Base-by-base conservation (phyloP, 352 stramenopile species). In the Globisporangium ultimum region DNA sequence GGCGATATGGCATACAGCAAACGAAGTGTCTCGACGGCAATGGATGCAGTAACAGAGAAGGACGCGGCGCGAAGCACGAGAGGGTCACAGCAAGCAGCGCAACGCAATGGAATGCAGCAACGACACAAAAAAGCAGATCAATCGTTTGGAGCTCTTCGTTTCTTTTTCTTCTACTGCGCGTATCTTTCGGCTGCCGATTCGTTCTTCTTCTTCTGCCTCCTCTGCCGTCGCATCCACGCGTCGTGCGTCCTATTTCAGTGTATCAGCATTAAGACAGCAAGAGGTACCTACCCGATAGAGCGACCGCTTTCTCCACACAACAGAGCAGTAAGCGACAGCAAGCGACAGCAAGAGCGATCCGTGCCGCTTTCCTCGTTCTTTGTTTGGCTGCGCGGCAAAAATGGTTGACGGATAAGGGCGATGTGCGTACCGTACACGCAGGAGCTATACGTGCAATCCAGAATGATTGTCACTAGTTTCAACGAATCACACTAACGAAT, bases 41-140 rank as follows among this genome's bases (percentile, higher is more conserved):
- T 21, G 51, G 47, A 49, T 24, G 40, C 34, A 49, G 21, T 20
- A 15, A 41, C 52, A 58, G 52, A 57, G 51, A 49, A 58, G 52
- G 52, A 49, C 48, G 52, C 21, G 14, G 32, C 50, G 50, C 7
- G 50, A 32, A 10, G 38, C 3, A 3, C 38, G 7, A 48, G 18
- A 20, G 34, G 48, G 46, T 38, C 38, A 36, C 20, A 38, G 51
- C 34, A 57, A 48, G 36, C 15, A 41, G 21, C 47, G 24, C 21
- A 34, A 24, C 38, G 38, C 24, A 32, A 32, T 32, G 24, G 2
- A 32, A 32, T 32, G 5, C 24, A 32, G 24, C 24, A 32, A 32
- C 24, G 24, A 32, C 24, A 32, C 24, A 32, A 2, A 32, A 32
- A 32, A n/a, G n/a, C n/a, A 5, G 2, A 32, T 32, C 24, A 32